These are phyloP conservation scores for Lentinula guzmanii DNA, from an alignment of 768 basidiomycete genomes.

Conservation along the genomic window DNA sequence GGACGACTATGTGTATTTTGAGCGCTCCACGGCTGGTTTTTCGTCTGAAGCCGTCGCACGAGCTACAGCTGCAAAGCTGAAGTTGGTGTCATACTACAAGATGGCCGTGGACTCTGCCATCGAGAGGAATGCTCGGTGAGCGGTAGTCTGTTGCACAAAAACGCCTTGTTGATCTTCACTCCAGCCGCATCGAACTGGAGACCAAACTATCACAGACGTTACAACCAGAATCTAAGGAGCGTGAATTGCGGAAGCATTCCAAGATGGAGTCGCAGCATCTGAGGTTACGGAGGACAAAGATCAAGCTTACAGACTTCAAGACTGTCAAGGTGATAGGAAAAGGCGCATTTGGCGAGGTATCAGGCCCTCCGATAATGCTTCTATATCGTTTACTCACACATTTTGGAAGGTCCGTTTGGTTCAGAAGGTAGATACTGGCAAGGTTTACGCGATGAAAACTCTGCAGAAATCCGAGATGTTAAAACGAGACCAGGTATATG, in stretches of 20 bases:
- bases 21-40: constrained; percentile 77
- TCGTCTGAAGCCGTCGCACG: constrained; percentile 84
- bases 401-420: constrained; percentile 76
- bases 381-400: not conserved
- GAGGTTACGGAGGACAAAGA: constrained; percentile 87
- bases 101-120: constrained; percentile 96
- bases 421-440: constrained; percentile 95
- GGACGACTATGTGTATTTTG: constrained; percentile 85
- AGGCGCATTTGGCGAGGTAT: constrained; percentile 95
- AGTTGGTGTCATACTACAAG: constrained; percentile 97
- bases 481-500: constrained; percentile 91
- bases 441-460: constrained; percentile 99
- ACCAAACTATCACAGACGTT: constrained; percentile 73
- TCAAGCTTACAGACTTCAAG: constrained; percentile 88
- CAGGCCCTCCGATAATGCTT: not conserved
- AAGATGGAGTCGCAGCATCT: constrained; percentile 86
- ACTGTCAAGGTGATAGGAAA: constrained; percentile 99
- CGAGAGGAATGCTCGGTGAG: constrained; percentile 86
- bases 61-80: constrained; percentile 90
- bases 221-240: constrained; percentile 78
- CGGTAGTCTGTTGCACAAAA: not conserved
- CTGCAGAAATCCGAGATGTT: constrained; percentile 98
- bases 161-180: not conserved
- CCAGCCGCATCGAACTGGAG: constrained; percentile 85
- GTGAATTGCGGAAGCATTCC: constrained; percentile 82